Conservation (phyloP, 2,329 filamentous ascomycete genomes). For the Phaeoacremonium minimum region DNA sequence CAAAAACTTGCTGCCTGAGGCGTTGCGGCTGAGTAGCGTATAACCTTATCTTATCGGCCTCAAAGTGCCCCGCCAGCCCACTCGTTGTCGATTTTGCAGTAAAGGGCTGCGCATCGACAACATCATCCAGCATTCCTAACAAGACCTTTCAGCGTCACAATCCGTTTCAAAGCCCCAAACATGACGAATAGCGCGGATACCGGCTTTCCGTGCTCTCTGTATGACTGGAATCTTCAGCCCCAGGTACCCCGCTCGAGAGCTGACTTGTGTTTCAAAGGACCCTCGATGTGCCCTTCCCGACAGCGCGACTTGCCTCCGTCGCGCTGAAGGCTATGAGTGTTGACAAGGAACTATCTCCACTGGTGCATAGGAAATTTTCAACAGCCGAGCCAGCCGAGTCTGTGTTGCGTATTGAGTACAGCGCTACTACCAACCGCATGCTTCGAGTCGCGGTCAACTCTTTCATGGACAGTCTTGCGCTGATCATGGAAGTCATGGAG, state of each 20-base stretch:
- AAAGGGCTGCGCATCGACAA: no score
- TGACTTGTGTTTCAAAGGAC: constrained; percentile 41
- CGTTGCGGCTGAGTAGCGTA: no score
- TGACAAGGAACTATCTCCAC: constrained; percentile 82
- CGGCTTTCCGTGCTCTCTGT: constrained; percentile 62
- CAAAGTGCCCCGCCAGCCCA: no score
- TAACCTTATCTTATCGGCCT: no score
- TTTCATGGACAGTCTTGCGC: constrained; percentile 84
- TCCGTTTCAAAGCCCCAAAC: no score
- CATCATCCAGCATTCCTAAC: no score
- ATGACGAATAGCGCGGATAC: constrained; percentile 37
- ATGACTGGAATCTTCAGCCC: constrained; percentile 32
- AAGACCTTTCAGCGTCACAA: no score
- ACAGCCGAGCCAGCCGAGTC: constrained; percentile 19
- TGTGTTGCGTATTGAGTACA: constrained; percentile 71
- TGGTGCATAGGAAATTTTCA: constrained; percentile 14
- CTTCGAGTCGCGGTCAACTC: constrained; percentile 92
- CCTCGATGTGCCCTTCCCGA: constrained; percentile 78
- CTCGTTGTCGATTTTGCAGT: no score
- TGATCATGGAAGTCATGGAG: constrained; percentile 86
- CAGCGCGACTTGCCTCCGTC: constrained; percentile 68
- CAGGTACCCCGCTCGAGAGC: constrained; percentile 11
- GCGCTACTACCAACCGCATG: constrained; percentile 92
- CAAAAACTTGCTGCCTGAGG: background rate
- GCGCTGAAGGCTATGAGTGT: constrained; percentile 75